These are phyloP conservation scores for Rhododendron kiyosumense DNA, from an alignment of 148 eudicot genomes.

Conservation along the genomic window DNA sequence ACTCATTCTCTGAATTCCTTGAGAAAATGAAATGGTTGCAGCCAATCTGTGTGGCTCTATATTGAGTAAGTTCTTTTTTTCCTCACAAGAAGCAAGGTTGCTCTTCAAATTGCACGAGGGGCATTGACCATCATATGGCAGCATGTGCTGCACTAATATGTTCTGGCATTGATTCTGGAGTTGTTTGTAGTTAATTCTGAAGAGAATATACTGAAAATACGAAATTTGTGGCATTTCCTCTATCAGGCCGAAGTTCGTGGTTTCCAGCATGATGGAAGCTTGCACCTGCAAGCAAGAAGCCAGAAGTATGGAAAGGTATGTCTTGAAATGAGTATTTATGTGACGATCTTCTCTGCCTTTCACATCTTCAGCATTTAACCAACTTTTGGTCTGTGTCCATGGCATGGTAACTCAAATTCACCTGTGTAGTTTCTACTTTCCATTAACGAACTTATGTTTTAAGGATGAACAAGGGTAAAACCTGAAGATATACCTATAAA, in stretches of 20 bases:
- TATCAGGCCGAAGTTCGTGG: constrained; percentile 88
- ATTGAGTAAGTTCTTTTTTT: neutral
- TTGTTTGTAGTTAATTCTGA: neutral
- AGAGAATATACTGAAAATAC: neutral
- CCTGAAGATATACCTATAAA: neutral
- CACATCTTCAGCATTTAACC: neutral
- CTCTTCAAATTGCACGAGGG: neutral
- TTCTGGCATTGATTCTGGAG: neutral
- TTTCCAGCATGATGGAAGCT: constrained; percentile 77
- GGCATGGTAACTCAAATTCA: neutral
- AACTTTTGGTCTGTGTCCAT: constrained; percentile 1
- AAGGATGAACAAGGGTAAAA: neutral
- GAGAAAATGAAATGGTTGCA: neutral
- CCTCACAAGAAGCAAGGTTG: neutral
- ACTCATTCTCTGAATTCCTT: neutral
- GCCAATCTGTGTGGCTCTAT: constrained; percentile 1
- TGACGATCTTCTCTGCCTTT: neutral
- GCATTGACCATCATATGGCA: neutral
- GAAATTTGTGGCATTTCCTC: neutral
- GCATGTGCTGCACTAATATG: neutral
- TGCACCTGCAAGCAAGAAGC: constrained; percentile 91
- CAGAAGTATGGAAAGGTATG: constrained; percentile 96
- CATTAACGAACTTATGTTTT: neutral
- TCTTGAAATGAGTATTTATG: neutral
- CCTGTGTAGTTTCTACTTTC: neutral